These are phyloP conservation scores for Tilletia setariae DNA, from an alignment of 1,284 basidiomycete genomes.

Conservation along the genomic window DNA sequence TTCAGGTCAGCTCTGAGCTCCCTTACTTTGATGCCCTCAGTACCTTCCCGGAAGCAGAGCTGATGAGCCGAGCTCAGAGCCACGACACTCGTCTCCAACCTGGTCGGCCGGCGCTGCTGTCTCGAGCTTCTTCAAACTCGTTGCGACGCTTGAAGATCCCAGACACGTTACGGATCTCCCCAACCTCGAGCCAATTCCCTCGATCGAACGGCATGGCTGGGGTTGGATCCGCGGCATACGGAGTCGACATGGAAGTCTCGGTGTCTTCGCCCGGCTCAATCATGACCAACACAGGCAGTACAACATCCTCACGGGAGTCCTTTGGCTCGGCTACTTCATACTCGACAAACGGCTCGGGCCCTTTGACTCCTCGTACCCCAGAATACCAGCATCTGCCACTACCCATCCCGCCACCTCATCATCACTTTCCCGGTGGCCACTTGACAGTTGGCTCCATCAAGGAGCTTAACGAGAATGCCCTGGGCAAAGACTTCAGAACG, in stretches of 20 bases:
- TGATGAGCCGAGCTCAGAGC: not conserved
- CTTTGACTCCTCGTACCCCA: constrained; percentile 1
- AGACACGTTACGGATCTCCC: constrained; percentile 1
- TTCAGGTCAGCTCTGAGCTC: not conserved
- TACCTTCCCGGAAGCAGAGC: not conserved
- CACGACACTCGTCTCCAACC: not conserved
- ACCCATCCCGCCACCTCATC: not conserved
- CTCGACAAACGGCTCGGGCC: not conserved
- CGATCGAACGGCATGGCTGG: too few relatives aligned
- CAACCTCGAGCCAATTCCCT: not conserved
- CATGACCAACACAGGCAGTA: not conserved
- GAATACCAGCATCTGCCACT: not conserved
- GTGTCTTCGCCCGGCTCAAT: constrained; percentile 4
- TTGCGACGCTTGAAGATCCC: not conserved
- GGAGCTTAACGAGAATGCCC: not conserved
- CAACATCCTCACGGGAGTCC: constrained; percentile 1
- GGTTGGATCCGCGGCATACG: not conserved
- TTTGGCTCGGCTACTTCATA: not conserved
- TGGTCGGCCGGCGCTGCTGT: not conserved
- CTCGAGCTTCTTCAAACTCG: constrained; percentile 2
- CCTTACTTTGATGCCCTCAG: not conserved
- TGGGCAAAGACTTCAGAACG: not conserved
- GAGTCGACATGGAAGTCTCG: constrained; percentile 8
- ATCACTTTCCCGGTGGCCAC: constrained; percentile 4
- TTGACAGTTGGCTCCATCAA: not conserved